Percentiles rank a stretch among this genome's conserved stretches.
Evolutionary conservation across 345 rosid genomes (phyloP).

Genomic region (Alliaria petiolata): DNA sequence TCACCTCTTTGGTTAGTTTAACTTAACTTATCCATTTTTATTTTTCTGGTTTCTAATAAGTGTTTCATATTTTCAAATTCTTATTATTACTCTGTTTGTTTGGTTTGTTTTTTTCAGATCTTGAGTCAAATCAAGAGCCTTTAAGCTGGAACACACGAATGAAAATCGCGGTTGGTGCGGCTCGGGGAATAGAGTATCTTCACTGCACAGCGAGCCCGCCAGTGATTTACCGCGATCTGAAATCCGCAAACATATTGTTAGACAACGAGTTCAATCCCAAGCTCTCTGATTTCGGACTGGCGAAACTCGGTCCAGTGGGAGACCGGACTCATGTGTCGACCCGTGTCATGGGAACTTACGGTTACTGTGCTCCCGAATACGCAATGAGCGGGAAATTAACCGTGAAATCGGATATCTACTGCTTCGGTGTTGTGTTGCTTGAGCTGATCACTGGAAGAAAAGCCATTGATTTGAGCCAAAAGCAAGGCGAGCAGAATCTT

Average conservation of each 20-base stretch:
- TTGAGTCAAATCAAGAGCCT: conserved; percentile 47
- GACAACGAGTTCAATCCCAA: conserved; percentile 75
- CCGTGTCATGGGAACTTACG: conserved; percentile 97
- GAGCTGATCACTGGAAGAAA: conserved; percentile 89
- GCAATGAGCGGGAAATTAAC: conserved; percentile 98
- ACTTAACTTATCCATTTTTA: background rate
- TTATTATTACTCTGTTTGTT: background rate
- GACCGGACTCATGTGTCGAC: conserved; percentile 97
- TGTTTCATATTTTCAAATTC: background rate
- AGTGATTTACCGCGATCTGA: conserved; percentile 89
- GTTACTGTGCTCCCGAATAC: conserved; percentile 97
- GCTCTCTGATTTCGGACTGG: conserved; percentile 92
- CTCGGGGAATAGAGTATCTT: conserved; percentile 83
- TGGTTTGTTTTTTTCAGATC: conserved; percentile 51
- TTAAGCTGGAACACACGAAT: conserved; percentile 77
- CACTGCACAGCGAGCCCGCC: conserved; percentile 93
- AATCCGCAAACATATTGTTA: conserved; percentile 84
- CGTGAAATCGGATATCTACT: conserved; percentile 86
- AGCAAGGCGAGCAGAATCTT: conserved; percentile 77
- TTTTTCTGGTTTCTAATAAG: background rate
- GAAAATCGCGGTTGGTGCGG: conserved; percentile 88
- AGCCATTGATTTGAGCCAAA: conserved; percentile 63
- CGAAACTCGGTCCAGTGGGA: conserved; percentile 95
- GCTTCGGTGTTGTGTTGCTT: conserved; percentile 94
- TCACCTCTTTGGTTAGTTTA: conserved; percentile 83